Evolutionary conservation across 805 yeast species (phyloP), one percentile per base, ranked within the genome.

Genomic region (Lipomyces anomalus): DNA sequence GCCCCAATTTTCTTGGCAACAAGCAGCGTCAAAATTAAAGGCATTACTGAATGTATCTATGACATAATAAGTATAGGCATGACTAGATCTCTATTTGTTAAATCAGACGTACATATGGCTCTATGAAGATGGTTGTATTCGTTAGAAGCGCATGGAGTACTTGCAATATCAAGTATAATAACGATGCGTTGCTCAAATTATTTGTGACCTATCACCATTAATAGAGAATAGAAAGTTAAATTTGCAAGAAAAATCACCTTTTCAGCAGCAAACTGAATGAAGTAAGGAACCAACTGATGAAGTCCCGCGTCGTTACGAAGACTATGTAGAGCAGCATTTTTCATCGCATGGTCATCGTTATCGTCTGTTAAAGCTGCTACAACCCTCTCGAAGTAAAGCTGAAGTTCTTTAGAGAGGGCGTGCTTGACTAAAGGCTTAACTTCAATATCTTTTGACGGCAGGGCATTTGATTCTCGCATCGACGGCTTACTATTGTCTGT

Each of bases 231-330:
- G 32, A 28, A 28, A 28, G 32, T 16, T 13, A 28, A 28, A 13
- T 16, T 13, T 28, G 13, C 13, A 28, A 28, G 16, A 11, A n/a
- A 34, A 9, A 11, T 34, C n/a, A 9, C 79, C 56, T 94, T 95
- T 61, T 92, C 99, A 4, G 96, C 95, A 29, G 88, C 86, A 61
- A 92, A 89, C 61, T 92, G 97, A 41, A 92, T 89, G 58, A 92
- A 85, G 63, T 92, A 92, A 1, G 99, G 99, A 4, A 94, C 92
- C 40, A 92, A 68, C 65, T 92, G 99, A 68, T 92, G 98, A 46
- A 92, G 68, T 28, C 99, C 99, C 1, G 97, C 95, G 62, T 92
- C 99, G 24, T 84, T 80, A 48, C 84, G 78, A 48, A 92, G 69
- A 6, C 95, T 84, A 23, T 82, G 80, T 44, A 92, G 70, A 1